A percentile compares a stretch with the other conserved stretches of the same genome.
Evolutionary conservation across 768 basidiomycete species (phyloP).

Genomic region (Hortiboletus campestris): DNA sequence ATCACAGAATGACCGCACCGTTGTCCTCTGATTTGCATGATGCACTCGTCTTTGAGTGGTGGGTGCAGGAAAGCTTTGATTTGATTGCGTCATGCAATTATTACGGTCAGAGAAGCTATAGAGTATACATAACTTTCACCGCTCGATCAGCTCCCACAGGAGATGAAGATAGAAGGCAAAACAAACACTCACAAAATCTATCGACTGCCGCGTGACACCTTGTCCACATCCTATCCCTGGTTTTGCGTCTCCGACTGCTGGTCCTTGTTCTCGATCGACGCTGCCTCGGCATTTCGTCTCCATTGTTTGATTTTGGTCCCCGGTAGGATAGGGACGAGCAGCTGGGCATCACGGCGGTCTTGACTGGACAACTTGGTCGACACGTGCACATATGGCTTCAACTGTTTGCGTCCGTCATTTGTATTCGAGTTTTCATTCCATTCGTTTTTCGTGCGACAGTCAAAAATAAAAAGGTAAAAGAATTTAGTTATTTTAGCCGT

Average conservation of each 20-base stretch:
- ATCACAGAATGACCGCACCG: neutral
- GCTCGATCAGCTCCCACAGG: neutral
- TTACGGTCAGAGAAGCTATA: neutral
- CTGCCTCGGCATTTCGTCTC: conserved; percentile 20
- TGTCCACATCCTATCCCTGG: neutral
- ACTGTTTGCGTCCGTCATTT: conserved; percentile 6
- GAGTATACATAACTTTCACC: neutral
- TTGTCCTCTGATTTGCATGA: neutral
- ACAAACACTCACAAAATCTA: conserved; percentile 1
- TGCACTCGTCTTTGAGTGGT: neutral
- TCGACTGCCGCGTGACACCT: neutral
- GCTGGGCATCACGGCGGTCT: conserved; percentile 27
- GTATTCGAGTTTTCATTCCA: neutral
- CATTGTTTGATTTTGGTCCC: conserved; percentile 28
- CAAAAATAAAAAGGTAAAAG: neutral
- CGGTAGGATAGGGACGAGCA: conserved; percentile 25
- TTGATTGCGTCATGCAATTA: neutral
- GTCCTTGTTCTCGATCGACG: neutral
- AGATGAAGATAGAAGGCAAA: neutral
- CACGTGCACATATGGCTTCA: conserved; percentile 31
- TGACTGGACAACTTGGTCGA: conserved; percentile 21
- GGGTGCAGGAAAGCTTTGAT: neutral
- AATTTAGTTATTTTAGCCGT: neutral
- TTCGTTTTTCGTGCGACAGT: too few relatives aligned
- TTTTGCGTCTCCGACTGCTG: neutral